Conservation (phyloP, 2,329 filamentous ascomycete species). For the Clarireedia hainanense region DNA sequence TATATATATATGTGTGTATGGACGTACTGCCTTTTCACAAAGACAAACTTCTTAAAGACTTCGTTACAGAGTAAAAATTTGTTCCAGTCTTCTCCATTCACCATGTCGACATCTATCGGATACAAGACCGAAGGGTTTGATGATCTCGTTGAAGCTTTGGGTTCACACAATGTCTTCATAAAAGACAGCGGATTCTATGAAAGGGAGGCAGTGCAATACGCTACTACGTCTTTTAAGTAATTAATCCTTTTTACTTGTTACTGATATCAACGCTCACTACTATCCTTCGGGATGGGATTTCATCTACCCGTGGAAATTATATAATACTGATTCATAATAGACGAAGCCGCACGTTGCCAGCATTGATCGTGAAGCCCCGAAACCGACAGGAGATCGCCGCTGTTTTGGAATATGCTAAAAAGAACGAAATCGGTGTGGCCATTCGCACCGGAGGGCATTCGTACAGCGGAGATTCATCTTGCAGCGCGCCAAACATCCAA, state of each 20-base stretch:
- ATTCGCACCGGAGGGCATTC: slow-evolving; percentile 42
- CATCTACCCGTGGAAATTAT: not conserved
- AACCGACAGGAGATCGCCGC: slow-evolving; percentile 36
- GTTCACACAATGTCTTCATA: slow-evolving; percentile 26
- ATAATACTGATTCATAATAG: not conserved
- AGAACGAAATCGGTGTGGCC: slow-evolving; percentile 35
- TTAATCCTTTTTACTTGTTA: not conserved
- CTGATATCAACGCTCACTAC: not conserved
- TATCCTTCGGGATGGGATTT: not conserved
- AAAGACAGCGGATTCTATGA: not conserved
- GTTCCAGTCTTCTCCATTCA: not conserved
- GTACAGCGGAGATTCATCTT: slow-evolving; percentile 42
- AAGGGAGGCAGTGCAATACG: not conserved
- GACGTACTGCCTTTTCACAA: not conserved
- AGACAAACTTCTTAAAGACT: not conserved
- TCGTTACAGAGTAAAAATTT: too few relatives aligned
- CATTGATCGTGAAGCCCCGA: slow-evolving; percentile 37
- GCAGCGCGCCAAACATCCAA: slow-evolving; percentile 37
- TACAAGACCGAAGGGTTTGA: not conserved
- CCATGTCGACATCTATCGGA: not conserved
- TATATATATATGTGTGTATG: not conserved
- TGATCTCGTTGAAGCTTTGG: slow-evolving; percentile 26
- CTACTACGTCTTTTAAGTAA: not conserved
- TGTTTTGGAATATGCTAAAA: slow-evolving; percentile 33
- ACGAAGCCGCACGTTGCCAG: slow-evolving; percentile 24